Evolutionary conservation across 306 rosid species (phyloP).

Genomic region (Inga oerstediana): DNA sequence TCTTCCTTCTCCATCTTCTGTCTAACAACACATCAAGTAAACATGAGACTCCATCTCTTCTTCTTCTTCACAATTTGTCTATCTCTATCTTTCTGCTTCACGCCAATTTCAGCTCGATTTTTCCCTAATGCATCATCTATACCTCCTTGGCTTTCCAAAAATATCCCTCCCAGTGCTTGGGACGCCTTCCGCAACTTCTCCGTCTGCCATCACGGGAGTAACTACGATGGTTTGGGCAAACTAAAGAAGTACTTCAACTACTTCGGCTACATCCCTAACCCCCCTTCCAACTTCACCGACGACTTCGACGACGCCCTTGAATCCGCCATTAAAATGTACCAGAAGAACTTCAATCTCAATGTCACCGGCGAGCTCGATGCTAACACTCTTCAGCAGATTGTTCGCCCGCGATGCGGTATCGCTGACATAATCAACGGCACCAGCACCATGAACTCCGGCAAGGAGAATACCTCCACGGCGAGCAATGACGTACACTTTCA

Average conservation of each 20-base stretch:
- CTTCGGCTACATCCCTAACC: conserved; percentile 75
- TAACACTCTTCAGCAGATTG: conserved; percentile 49
- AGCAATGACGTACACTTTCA: conserved; percentile 41
- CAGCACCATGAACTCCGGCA: conserved; percentile 68
- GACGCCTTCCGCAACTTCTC: conserved; percentile 54
- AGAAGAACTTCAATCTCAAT: conserved; percentile 84
- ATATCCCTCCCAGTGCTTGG: conserved; percentile 51
- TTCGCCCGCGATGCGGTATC: conserved; percentile 68
- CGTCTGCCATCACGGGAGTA: conserved; percentile 35
- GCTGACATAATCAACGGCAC: conserved; percentile 75
- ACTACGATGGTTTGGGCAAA: conserved; percentile 53
- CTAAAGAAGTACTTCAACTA: conserved; percentile 66
- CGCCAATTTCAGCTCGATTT: conserved; percentile 58
- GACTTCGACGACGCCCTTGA: conserved; percentile 42
- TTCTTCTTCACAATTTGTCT: conserved; percentile 20
- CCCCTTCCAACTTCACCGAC: conserved; percentile 49
- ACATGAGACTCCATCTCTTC: conserved; percentile 22
- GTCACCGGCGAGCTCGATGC: conserved; percentile 68
- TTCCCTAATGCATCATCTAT: conserved; percentile 67
- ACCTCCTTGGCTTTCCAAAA: conserved; percentile 36
- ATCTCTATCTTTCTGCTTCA: conserved; percentile 14
- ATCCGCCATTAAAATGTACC: conserved; percentile 60
- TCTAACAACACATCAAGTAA: not conserved
- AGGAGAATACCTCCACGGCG: conserved; percentile 19
- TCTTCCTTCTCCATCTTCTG: not conserved